Evolutionary conservation across 208 protist species (phyloP).

Genomic region (Leishmania major): DNA sequence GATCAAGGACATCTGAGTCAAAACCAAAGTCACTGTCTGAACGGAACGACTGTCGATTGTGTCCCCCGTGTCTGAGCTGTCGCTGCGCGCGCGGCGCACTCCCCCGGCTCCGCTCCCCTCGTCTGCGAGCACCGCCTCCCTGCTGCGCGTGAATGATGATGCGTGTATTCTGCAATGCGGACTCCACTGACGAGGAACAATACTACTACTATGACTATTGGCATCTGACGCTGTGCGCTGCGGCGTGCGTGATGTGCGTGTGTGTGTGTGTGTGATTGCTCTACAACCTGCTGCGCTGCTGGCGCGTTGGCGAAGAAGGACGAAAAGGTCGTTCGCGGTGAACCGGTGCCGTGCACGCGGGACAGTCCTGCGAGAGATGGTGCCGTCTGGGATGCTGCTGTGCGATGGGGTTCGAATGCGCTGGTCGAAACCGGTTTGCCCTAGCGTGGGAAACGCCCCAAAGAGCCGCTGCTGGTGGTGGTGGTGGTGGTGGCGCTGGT

Average conservation of each 20-base stretch:
- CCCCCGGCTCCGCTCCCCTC: background rate
- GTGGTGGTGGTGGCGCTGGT: background rate
- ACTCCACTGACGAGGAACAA: conserved; percentile 25
- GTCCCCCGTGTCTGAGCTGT: conserved; percentile 41
- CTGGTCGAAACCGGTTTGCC: conserved; percentile 34
- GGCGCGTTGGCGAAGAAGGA: background rate
- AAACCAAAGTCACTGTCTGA: conserved; percentile 32
- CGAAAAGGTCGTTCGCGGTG: conserved; percentile 16
- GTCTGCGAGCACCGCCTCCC: background rate
- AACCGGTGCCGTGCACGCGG: conserved; percentile 14
- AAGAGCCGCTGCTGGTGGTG: conserved; percentile 25
- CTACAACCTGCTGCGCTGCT: background rate
- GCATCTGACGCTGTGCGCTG: conserved; percentile 28
- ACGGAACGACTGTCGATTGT: conserved; percentile 27
- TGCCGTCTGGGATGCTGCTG: background rate
- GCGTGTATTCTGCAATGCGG: conserved; percentile 35
- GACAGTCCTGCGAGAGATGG: conserved; percentile 17
- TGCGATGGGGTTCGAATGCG: conserved; percentile 52
- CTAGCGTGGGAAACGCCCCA: conserved; percentile 62
- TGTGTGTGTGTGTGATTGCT: background rate
- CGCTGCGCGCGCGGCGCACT: conserved; percentile 1
- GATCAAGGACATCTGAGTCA: conserved; percentile 34
- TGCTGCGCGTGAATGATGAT: conserved; percentile 29
- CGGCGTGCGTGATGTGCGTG: background rate
- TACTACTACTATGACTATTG: conserved; percentile 40